These are phyloP conservation scores for Phytophthora multivora DNA, from an alignment of 352 stramenopile genomes.

Conservation along the genomic window DNA sequence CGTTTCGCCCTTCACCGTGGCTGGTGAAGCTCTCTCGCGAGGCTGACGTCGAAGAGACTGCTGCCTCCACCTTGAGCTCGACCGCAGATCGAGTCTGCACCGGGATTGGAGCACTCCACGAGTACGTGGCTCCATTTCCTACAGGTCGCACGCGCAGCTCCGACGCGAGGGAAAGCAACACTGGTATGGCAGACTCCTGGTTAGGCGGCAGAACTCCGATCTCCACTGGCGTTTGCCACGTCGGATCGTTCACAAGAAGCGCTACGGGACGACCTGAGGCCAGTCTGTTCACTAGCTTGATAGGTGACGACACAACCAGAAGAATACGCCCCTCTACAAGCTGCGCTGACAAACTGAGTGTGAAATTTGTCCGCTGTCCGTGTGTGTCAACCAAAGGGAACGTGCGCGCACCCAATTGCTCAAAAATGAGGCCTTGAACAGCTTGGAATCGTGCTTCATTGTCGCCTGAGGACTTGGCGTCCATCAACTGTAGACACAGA, in stretches of 20 bases:
- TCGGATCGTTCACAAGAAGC: conserved; percentile 82
- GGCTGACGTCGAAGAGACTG: conserved; percentile 33
- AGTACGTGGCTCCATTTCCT: conserved; percentile 42
- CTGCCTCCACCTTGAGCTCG: conserved; percentile 69
- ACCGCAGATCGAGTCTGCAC: conserved; percentile 66
- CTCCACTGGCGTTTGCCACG: conserved; percentile 73
- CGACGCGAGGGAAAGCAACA: conserved; percentile 69
- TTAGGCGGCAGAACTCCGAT: conserved; percentile 64
- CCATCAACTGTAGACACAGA: conserved; percentile 65
- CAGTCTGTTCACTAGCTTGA: conserved; percentile 75
- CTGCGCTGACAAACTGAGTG: conserved; percentile 65
- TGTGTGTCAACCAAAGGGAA: conserved; percentile 64
- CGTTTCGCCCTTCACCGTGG: conserved; percentile 34
- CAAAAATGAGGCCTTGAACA: conserved; percentile 83
- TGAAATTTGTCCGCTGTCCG: conserved; percentile 58
- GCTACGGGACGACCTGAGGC: conserved; percentile 63
- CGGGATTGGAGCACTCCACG: conserved; percentile 80
- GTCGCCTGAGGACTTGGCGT: conserved; percentile 29
- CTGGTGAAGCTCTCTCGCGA: conserved; percentile 25
- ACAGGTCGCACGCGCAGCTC: conserved; percentile 72
- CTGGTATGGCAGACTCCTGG: conserved; percentile 68
- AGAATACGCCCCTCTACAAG: conserved; percentile 83
- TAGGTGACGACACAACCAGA: conserved; percentile 76
- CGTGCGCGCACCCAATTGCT: conserved; percentile 70
- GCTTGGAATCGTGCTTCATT: conserved; percentile 50